These are phyloP conservation scores for Tribonema minus DNA, from an alignment of 108 stramenopile species.

Conservation along the genomic window DNA sequence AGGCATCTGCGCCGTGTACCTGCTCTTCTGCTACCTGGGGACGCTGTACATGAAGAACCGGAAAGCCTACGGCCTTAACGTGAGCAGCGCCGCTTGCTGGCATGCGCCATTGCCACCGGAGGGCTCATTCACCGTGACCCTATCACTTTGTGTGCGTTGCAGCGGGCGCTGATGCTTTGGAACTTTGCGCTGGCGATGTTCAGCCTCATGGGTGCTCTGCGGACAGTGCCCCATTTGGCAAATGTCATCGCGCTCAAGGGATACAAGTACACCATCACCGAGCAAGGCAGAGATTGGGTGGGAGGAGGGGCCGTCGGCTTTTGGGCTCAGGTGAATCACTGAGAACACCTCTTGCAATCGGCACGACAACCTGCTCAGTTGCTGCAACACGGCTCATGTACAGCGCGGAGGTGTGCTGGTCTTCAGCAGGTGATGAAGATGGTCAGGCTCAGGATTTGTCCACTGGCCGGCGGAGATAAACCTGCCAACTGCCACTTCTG, in stretches of 20 bases:
- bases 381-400: not conserved
- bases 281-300: slow-evolving; percentile 19
- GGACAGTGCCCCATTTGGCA: slow-evolving; percentile 51
- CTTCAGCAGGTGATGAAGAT: not conserved
- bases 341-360: not conserved
- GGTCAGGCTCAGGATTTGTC: too few relatives aligned
- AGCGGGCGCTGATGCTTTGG: slow-evolving; percentile 24
- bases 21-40: slow-evolving; percentile 29
- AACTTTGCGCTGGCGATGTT: slow-evolving; percentile 39
- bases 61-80: slow-evolving; percentile 44
- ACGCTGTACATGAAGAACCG: slow-evolving; percentile 30
- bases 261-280: slow-evolving; percentile 49
- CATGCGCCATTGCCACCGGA: too few relatives aligned
- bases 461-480: too few relatives aligned
- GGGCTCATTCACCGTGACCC: not conserved
- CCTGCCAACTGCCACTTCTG: too few relatives aligned
- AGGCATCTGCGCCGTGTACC: not conserved
- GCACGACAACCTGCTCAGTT: not conserved
- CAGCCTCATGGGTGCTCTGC: slow-evolving; percentile 32
- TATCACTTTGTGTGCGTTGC: not conserved
- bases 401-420: not conserved
- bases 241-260: slow-evolving; percentile 15
- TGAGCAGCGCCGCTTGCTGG: too few relatives aligned
- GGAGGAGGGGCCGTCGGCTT: slow-evolving; percentile 54
- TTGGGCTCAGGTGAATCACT: slow-evolving; percentile 36